Conservation (phyloP, 2,329 filamentous ascomycete species). For the Alternaria sp. region DNA sequence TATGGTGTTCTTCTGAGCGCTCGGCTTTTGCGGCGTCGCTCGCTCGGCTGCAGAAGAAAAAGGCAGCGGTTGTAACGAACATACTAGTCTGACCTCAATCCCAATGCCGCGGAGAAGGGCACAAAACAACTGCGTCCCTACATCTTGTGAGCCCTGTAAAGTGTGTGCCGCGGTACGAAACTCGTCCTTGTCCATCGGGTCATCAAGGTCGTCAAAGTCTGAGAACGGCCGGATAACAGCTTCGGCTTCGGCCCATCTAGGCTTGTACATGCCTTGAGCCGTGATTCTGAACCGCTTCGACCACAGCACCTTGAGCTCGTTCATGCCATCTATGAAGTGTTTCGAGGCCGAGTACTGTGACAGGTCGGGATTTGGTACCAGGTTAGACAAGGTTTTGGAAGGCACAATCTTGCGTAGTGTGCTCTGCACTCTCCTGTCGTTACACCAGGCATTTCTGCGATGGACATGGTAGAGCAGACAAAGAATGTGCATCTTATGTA, state of each 20-base stretch:
- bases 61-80: constrained; percentile 84
- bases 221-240: constrained; percentile 63
- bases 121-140: constrained; percentile 91
- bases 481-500: constrained; percentile 88
- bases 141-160: constrained; percentile 83
- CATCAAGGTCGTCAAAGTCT: constrained; percentile 69
- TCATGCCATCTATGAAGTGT: constrained; percentile 81
- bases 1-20: constrained; percentile 33
- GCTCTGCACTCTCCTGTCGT: constrained; percentile 74
- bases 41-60: constrained; percentile 62
- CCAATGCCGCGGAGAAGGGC: constrained; percentile 84
- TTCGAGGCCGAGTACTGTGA: constrained; percentile 80
- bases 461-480: constrained; percentile 82
- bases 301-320: constrained; percentile 73
- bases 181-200: constrained; percentile 73
- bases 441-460: constrained; percentile 88
- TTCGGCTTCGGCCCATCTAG: constrained; percentile 75
- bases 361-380: constrained; percentile 73
- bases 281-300: constrained; percentile 74
- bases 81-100: constrained; percentile 83
- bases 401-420: constrained; percentile 64
- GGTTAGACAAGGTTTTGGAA: constrained; percentile 69
- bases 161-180: constrained; percentile 75
- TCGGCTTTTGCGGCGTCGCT: constrained; percentile 38
- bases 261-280: constrained; percentile 56